Conservation (phyloP, 441 rosid genomes). For the Populus trichocarpa region DNA sequence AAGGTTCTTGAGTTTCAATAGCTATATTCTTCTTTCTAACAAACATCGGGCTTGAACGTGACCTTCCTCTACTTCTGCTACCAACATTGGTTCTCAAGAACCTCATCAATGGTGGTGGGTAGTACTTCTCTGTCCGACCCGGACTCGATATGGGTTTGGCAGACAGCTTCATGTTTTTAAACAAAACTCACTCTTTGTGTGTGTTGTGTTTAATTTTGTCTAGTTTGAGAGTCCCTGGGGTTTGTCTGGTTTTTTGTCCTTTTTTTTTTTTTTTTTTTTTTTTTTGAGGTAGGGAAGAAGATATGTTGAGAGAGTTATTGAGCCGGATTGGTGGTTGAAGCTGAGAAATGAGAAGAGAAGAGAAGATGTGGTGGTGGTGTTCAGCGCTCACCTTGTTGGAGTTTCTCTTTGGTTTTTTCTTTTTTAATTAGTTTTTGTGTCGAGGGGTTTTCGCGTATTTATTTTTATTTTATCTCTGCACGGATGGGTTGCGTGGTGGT, state of each 20-base stretch:
- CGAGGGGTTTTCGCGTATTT: background rate
- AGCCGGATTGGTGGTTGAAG: background rate
- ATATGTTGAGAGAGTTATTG: background rate
- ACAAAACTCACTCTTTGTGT: background rate
- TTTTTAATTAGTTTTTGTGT: background rate
- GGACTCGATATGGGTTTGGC: constrained; percentile 79
- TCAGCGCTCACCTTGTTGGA: background rate
- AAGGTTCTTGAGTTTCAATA: constrained; percentile 73
- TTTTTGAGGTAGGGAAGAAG: background rate
- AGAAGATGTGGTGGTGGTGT: background rate
- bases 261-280: background rate
- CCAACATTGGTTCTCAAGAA: constrained; percentile 62
- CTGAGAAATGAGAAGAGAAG: background rate
- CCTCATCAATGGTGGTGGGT: constrained; percentile 81
- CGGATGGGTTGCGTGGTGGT: constrained; percentile 36
- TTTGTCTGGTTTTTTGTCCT: background rate
- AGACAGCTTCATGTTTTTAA: constrained; percentile 42
- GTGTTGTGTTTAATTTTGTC: background rate
- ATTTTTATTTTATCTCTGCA: constrained; percentile 29
- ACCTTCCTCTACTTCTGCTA: constrained; percentile 73
- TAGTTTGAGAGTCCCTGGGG: background rate
- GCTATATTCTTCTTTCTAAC: constrained; percentile 51
- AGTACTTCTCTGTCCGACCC: constrained; percentile 80
- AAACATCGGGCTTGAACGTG: constrained; percentile 81
- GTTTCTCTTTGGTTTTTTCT: background rate